Percentiles rank a stretch among this genome's conserved stretches.
Evolutionary conservation across 179 eudicot species (phyloP).

Genomic region (Beta lomatogona): DNA sequence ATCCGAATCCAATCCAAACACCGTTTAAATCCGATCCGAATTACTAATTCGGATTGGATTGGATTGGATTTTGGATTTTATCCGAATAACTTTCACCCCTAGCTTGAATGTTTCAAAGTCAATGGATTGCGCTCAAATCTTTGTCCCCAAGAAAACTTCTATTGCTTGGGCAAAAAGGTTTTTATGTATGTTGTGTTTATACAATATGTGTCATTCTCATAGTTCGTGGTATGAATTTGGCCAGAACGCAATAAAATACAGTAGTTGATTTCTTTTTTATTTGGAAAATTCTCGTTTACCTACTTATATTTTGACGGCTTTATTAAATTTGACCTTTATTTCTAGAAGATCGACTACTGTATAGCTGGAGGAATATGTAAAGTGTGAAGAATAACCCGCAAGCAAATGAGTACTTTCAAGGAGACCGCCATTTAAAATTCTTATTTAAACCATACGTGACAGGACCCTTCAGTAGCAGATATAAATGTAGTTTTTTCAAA

Average conservation of each 20-base stretch:
- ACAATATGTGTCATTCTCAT: slow-evolving; percentile 12
- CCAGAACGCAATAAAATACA: not conserved
- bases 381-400: not conserved
- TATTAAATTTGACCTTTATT: slow-evolving; percentile 2
- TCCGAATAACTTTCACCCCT: too few relatives aligned
- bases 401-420: not conserved
- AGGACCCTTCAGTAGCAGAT: not conserved
- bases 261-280: not conserved
- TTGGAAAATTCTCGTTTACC: slow-evolving; percentile 9
- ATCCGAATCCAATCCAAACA: too few relatives aligned
- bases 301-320: slow-evolving; percentile 1
- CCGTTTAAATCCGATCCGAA: too few relatives aligned
- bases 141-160: slow-evolving; percentile 19
- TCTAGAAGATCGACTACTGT: slow-evolving; percentile 1
- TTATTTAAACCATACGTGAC: not conserved
- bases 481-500: not conserved
- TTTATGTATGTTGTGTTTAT: not conserved
- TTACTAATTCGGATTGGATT: too few relatives aligned
- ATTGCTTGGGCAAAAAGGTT: slow-evolving; percentile 22
- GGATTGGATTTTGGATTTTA: too few relatives aligned
- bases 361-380: not conserved
- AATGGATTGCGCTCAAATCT: slow-evolving; percentile 16
- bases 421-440: not conserved
- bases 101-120: slow-evolving; percentile 17
- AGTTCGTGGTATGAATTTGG: not conserved